Evolutionary conservation across 2,329 filamentous ascomycete species (phyloP).

Genomic region (Xylariales sp.): DNA sequence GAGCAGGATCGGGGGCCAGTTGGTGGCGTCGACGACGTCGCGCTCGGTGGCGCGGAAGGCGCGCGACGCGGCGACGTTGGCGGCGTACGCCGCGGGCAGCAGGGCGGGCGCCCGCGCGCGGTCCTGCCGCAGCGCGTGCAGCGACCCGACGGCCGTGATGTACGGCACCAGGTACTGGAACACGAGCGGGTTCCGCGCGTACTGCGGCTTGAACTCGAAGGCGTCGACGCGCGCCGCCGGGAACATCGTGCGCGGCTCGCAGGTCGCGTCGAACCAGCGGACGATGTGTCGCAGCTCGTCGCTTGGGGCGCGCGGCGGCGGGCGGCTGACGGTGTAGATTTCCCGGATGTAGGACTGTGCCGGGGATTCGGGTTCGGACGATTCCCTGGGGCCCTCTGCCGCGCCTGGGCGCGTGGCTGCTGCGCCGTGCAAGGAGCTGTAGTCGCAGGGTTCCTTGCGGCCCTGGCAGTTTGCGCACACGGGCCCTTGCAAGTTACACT

Average conservation of each 20-base stretch:
- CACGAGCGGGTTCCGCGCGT: not conserved
- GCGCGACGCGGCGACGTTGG: not conserved
- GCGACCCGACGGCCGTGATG: not conserved
- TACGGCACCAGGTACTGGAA: slow-evolving; percentile 4
- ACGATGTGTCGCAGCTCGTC: not conserved
- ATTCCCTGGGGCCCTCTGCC: not conserved
- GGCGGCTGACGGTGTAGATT: not conserved
- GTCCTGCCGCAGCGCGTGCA: not conserved
- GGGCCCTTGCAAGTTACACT: slow-evolving; percentile 11
- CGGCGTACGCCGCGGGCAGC: not conserved
- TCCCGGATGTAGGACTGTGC: no score
- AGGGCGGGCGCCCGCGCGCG: not conserved
- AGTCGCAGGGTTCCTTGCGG: slow-evolving; percentile 12
- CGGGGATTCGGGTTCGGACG: not conserved
- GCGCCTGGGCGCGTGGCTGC: not conserved
- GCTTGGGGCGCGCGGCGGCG: not conserved
- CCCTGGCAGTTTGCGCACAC: slow-evolving; percentile 5
- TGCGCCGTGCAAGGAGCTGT: not conserved
- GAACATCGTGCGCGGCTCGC: not conserved
- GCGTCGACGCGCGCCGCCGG: not conserved
- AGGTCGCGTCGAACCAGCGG: not conserved
- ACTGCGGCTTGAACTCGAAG: slow-evolving; percentile 7
- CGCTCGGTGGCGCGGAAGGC: slow-evolving; percentile 1
- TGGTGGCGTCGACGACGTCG: not conserved
- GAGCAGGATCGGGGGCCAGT: slow-evolving; percentile 12